Percentiles rank a stretch among this genome's conserved stretches.
Evolutionary conservation across 2,329 filamentous ascomycete genomes (phyloP).

Genomic region (Aspergillus piperis): DNA sequence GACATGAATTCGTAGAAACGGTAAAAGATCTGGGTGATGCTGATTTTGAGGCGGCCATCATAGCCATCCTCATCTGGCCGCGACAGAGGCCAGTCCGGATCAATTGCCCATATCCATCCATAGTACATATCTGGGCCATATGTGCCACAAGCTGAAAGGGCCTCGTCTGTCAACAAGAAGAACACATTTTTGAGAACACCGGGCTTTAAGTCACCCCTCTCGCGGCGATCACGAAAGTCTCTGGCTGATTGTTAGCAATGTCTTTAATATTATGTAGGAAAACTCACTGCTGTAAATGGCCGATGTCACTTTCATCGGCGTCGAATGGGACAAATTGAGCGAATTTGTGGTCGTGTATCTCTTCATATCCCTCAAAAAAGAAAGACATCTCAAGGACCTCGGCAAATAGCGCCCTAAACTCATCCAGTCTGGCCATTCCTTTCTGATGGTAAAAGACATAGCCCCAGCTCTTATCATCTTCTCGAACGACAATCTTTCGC

Average conservation of each 20-base stretch:
- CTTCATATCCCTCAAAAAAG: not conserved
- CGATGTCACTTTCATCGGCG: not conserved
- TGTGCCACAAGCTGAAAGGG: not conserved
- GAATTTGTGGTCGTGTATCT: too few relatives aligned
- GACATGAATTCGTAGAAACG: conserved; percentile 20
- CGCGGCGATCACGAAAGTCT: conserved; percentile 11
- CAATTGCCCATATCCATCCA: conserved; percentile 13
- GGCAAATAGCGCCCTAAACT: not conserved
- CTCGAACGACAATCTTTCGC: conserved; percentile 6
- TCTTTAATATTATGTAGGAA: not conserved
- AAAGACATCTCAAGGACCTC: not conserved
- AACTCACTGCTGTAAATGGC: not conserved
- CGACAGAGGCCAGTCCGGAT: conserved; percentile 15
- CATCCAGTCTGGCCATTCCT: conserved; percentile 2
- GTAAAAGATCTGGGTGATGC: conserved; percentile 2
- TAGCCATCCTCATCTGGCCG: conserved; percentile 16
- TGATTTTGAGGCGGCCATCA: conserved; percentile 16
- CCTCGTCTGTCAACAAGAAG: conserved; percentile 4
- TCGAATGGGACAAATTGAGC: not conserved
- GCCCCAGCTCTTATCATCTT: conserved; percentile 5
- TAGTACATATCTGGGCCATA: not conserved
- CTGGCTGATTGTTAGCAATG: not conserved
- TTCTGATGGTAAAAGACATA: conserved; percentile 7
- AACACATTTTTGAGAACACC: conserved; percentile 15
- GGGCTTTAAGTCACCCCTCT: not conserved